Base-by-base conservation (phyloP, 139 green algal genomes). In the Coelastrella sp. region DNA sequence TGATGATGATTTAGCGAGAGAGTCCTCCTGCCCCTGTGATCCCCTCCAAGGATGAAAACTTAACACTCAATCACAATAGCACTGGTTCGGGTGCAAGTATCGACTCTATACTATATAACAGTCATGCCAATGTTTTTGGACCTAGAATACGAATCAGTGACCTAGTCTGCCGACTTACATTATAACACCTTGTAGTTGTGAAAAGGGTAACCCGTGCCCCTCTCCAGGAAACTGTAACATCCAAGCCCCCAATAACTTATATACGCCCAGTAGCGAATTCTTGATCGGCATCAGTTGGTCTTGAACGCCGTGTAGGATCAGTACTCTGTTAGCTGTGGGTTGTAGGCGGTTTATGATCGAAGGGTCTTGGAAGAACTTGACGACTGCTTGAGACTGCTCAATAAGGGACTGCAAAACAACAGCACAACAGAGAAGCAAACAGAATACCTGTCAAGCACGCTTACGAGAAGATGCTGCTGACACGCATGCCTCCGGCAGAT, bases 281-380 rank as follows among this genome's bases (percentile, higher is more conserved):
- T 64, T 66, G 6, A 87, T 16, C 1, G 61, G 61, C 23, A 87
- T 77, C 0, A 87, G 10, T 23, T 19, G 47, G 81, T 87, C 81
- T 23, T 87, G 81, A 73, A 87, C 81, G 11, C 81, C 81, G 64
- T 87, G 81, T n/a, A 87, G 64, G 11, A 87, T 87, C n/a, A 87
- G 81, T 17, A 87, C 81, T 10, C 64, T 73, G 64, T 87, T 87
- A 8, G 61, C 54, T 23, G 60, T 17, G 5, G 22, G 61, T 7
- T n/a, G 14, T 7, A 87, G 8, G 13, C 56, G 73, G 61, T 64
- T 64, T 13, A 77, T 77, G 81, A 87, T 23, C 0, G n/a, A 47
- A 11, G n/a, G 14, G 64, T 87, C 81, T 14, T 56, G 60, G 61
- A 87, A 87, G 32, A 87, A 87, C 64, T 87, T 77, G 23, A 76